Evolutionary conservation across 345 rosid genomes (phyloP).

Genomic region (Boechera divaricarpa): DNA sequence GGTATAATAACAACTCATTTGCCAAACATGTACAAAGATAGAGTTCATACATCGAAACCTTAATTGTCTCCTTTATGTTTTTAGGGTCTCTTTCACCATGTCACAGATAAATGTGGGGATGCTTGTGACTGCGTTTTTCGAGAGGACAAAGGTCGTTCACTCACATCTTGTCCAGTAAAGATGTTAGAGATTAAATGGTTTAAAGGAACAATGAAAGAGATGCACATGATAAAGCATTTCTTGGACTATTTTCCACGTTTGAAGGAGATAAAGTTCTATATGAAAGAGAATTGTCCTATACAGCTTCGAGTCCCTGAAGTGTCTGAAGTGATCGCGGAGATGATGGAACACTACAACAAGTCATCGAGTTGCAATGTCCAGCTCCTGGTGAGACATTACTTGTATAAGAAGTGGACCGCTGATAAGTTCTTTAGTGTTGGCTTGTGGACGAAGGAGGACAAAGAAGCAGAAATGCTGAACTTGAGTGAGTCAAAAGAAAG

Average conservation of each 20-base stretch:
- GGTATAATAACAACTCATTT: not conserved
- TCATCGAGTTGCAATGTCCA: not conserved
- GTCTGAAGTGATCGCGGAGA: not conserved
- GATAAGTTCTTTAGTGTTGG: too few relatives aligned
- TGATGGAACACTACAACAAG: not conserved
- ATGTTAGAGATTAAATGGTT: not conserved
- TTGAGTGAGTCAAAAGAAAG: too few relatives aligned
- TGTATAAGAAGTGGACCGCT: not conserved
- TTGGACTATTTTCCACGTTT: not conserved
- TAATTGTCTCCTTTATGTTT: not conserved
- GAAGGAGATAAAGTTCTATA: not conserved
- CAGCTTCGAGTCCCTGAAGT: not conserved
- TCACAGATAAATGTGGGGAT: constrained; percentile 20
- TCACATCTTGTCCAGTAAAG: not conserved
- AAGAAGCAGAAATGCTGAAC: too few relatives aligned
- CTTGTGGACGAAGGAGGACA: too few relatives aligned
- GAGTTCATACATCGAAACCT: not conserved
- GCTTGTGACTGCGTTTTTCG: constrained; percentile 17
- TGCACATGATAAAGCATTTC: not conserved
- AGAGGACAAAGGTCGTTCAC: not conserved
- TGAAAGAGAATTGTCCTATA: not conserved
- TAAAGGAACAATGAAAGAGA: not conserved
- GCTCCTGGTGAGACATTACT: not conserved
- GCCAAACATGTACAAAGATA: not conserved
- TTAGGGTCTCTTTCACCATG: constrained; percentile 17